phyloP scores from a whole-genome alignment of 768 basidiomycete genomes.

The Dacryopinax primogenitus region DNA sequence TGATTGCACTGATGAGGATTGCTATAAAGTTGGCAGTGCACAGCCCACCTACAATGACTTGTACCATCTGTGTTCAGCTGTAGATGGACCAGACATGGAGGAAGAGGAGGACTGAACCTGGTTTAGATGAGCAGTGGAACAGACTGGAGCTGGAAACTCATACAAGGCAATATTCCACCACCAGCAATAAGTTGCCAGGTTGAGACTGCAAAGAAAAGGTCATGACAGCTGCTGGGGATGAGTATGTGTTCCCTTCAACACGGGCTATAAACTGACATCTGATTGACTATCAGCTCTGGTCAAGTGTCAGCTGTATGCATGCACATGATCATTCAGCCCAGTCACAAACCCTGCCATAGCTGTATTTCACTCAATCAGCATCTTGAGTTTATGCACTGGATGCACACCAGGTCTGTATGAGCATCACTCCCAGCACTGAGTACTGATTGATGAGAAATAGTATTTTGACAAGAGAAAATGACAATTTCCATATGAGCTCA shows the following conservation, averaged over 20 bases:
- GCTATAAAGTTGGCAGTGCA: slow-evolving; percentile 3
- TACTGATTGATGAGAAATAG: slow-evolving; percentile 2
- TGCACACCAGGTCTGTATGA: slow-evolving; percentile 1
- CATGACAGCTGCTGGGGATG: neutral
- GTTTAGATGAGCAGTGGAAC: neutral
- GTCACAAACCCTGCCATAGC: neutral
- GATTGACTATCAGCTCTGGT: too few relatives aligned
- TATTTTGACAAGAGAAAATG: neutral
- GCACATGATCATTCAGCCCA: neutral
- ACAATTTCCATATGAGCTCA: slow-evolving; percentile 1
- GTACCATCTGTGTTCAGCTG: neutral
- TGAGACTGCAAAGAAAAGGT: neutral
- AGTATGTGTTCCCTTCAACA: neutral
- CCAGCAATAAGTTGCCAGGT: neutral
- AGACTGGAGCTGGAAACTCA: neutral
- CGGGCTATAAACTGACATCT: too few relatives aligned
- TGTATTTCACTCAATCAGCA: neutral
- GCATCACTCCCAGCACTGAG: slow-evolving; percentile 2
- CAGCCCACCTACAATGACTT: neutral
- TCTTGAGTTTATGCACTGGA: neutral
- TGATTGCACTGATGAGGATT: neutral
- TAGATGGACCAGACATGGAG: neutral
- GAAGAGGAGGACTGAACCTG: neutral
- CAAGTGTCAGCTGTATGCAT: neutral
- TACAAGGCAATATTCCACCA: neutral